phyloP scores from a whole-genome alignment of 1,284 basidiomycete species.

The Golubevia sp. region DNA sequence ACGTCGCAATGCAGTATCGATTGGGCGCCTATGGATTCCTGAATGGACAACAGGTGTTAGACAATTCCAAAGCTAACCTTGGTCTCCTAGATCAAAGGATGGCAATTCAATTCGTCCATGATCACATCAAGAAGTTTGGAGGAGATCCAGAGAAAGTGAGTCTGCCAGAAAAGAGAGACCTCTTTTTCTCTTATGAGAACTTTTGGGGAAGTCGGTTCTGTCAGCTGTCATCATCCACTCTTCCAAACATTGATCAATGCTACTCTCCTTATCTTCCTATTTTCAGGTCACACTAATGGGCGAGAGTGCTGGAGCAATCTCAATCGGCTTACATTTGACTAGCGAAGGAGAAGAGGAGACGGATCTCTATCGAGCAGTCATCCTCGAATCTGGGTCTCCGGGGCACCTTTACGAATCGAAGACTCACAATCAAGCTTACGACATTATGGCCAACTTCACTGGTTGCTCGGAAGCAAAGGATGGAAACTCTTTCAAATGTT shows the following conservation, averaged over 20 bases:
- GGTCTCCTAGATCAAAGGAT: slow-evolving; percentile 5
- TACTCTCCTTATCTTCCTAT: too few relatives aligned
- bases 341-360: not conserved
- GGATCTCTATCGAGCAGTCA: not conserved
- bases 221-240: too few relatives aligned
- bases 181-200: too few relatives aligned
- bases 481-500: slow-evolving; percentile 2
- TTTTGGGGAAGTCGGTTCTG: too few relatives aligned
- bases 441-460: slow-evolving; percentile 3
- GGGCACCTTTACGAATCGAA: not conserved
- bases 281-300: slow-evolving; percentile 7
- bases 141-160: slow-evolving; percentile 3
- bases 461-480: not conserved
- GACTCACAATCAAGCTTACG: not conserved
- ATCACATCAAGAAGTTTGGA: not conserved
- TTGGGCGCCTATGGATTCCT: slow-evolving; percentile 3
- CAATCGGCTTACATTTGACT: slow-evolving; percentile 2
- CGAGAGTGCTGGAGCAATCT: slow-evolving; percentile 3
- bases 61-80: not conserved
- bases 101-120: not conserved
- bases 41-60: not conserved
- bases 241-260: too few relatives aligned
- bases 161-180: too few relatives aligned
- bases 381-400: not conserved
- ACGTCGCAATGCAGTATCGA: slow-evolving; percentile 6